Percentiles rank a stretch among this genome's conserved stretches.
Conservation (phyloP, 2,329 filamentous ascomycete species). For the Dactylellina sp. region DNA sequence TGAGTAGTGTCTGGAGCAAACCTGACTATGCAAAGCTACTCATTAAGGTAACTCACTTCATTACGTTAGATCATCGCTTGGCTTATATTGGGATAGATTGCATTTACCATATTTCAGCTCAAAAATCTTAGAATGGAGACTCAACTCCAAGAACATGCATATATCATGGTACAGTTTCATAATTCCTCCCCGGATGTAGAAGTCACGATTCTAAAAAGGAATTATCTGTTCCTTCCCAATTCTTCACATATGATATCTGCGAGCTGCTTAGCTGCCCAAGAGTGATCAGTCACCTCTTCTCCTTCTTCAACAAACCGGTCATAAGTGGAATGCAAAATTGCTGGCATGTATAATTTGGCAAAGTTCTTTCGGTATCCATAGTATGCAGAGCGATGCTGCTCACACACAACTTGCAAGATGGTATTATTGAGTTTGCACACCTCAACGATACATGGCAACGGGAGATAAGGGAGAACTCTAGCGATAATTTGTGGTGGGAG, state of each 20-base stretch:
- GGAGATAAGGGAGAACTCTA: constrained; percentile 33
- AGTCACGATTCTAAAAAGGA: too few species aligned
- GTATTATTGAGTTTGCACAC: constrained; percentile 15
- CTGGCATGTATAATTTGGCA: constrained; percentile 30
- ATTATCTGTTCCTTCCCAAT: constrained; percentile 29
- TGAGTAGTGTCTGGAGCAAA: too few species aligned
- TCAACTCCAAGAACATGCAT: too few species aligned
- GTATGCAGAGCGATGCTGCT: constrained; percentile 25
- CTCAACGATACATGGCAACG: constrained; percentile 21
- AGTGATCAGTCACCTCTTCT: constrained; percentile 28
- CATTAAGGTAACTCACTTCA: too few species aligned
- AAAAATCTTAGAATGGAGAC: too few species aligned
- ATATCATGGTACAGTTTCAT: too few species aligned
- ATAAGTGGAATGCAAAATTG: constrained; percentile 28
- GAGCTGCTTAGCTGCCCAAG: constrained; percentile 15
- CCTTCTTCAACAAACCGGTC: constrained; percentile 13
- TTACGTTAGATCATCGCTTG: too few species aligned
- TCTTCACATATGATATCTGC: constrained; percentile 38
- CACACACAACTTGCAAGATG: constrained; percentile 24
- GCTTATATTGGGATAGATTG: too few species aligned
- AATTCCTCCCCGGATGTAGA: too few species aligned
- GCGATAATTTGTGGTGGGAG: constrained; percentile 22
- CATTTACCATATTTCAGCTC: too few species aligned
- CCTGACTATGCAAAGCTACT: too few species aligned
- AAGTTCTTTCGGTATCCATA: constrained; percentile 39